A percentile compares a stretch with the other conserved stretches of the same genome.
Evolutionary conservation across 257 asterid species (phyloP).

Genomic region (Cruciata laevipes): DNA sequence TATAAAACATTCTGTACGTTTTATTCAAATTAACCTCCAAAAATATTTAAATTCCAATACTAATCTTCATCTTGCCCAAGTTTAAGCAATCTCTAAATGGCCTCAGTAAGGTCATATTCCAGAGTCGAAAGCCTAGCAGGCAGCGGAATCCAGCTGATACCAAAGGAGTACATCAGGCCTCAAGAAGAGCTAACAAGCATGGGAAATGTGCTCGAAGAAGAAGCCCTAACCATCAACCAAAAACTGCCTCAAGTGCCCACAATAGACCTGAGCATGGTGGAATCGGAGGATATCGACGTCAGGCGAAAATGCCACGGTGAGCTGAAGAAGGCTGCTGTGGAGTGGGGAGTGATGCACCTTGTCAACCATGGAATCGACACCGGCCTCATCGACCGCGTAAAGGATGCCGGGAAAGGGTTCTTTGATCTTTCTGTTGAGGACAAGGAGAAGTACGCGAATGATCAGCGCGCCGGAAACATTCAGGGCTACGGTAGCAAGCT

Average conservation of each 20-base stretch:
- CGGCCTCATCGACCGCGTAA: slow-evolving; percentile 42
- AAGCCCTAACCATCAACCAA: slow-evolving; percentile 29
- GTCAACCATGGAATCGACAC: slow-evolving; percentile 64
- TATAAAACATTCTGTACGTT: too few relatives aligned
- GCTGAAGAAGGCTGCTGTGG: slow-evolving; percentile 61
- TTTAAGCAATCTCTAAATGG: slow-evolving; percentile 5
- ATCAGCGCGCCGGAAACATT: slow-evolving; percentile 57
- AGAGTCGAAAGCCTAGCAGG: slow-evolving; percentile 64
- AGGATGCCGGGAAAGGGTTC: slow-evolving; percentile 51
- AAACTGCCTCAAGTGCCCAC: slow-evolving; percentile 61
- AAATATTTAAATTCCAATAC: neutral
- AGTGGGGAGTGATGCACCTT: slow-evolving; percentile 95
- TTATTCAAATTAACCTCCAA: neutral
- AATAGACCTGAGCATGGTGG: slow-evolving; percentile 40
- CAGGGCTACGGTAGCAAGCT: slow-evolving; percentile 93
- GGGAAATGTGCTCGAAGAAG: slow-evolving; percentile 52
- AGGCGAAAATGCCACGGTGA: slow-evolving; percentile 39
- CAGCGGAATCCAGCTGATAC: slow-evolving; percentile 54
- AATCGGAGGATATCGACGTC: slow-evolving; percentile 34
- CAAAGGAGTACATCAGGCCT: slow-evolving; percentile 67
- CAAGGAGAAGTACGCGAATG: slow-evolving; percentile 90
- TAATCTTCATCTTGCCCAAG: neutral
- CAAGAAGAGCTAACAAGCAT: slow-evolving; percentile 58
- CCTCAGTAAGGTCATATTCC: neutral
- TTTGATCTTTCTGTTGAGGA: slow-evolving; percentile 64